Percentiles rank a stretch among this genome's conserved stretches.
Conservation (phyloP, 169 alveolate species). For the Babesia ovata region DNA sequence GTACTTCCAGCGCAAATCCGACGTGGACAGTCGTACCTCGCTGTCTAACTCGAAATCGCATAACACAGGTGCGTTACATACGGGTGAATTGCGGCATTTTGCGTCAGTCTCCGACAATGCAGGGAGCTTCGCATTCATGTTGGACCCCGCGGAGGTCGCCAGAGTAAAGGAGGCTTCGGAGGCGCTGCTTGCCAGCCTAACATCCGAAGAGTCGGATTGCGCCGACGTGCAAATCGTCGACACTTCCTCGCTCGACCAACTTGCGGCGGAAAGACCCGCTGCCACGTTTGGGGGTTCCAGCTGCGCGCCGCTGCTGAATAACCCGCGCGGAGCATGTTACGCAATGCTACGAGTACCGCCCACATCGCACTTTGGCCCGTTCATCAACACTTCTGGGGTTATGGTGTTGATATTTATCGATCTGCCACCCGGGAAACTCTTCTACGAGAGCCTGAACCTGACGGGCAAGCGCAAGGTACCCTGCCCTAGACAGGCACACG, state of each 20-base stretch:
- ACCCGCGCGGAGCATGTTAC: conserved; percentile 32
- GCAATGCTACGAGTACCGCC: conserved; percentile 42
- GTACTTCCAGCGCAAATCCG: conserved; percentile 12
- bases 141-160: conserved; percentile 29
- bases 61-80: background rate
- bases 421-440: conserved; percentile 26
- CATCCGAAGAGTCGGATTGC: conserved; percentile 21
- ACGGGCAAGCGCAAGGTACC: conserved; percentile 17
- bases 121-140: conserved; percentile 28
- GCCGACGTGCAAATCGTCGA: conserved; percentile 51
- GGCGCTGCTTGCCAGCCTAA: conserved; percentile 23
- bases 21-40: background rate
- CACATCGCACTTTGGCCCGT: conserved; percentile 50
- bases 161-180: conserved; percentile 43
- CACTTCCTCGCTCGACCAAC: conserved; percentile 17
- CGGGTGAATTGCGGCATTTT: background rate
- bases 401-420: conserved; percentile 56
- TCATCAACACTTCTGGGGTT: conserved; percentile 51
- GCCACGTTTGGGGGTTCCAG: background rate
- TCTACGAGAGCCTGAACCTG: conserved; percentile 56
- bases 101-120: background rate
- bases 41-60: conserved; percentile 3
- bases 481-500: conserved; percentile 47
- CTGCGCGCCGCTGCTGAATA: conserved; percentile 38
- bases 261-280: background rate